phyloP scores from a whole-genome alignment of 805 yeast genomes.

The Wickerhamiella australiensis region DNA sequence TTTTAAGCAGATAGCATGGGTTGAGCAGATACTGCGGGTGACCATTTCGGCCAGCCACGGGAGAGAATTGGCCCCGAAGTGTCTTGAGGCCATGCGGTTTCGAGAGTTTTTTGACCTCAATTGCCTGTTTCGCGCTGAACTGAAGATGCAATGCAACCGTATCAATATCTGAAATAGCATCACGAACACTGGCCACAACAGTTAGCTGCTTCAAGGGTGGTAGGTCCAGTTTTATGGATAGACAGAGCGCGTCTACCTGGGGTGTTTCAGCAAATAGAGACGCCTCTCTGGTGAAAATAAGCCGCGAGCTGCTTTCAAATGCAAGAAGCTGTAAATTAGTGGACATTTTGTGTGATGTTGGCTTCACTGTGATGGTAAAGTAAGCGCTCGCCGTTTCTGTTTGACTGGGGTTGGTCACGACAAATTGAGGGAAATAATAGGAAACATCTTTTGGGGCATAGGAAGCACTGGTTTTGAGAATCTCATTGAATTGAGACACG shows the following conservation, averaged over 20 bases:
- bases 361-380: not conserved
- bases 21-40: not conserved
- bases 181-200: not conserved
- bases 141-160: conserved; percentile 1
- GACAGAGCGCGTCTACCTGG: conserved; percentile 5
- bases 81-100: not conserved
- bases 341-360: not conserved
- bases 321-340: not conserved
- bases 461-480: not conserved
- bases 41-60: conserved; percentile 1
- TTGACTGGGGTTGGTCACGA: not conserved
- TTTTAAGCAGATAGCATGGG: not conserved
- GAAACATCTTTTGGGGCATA: not conserved
- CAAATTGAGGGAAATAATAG: conserved; percentile 1
- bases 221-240: not conserved
- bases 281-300: not conserved
- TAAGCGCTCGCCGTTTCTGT: not conserved
- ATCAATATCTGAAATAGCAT: not conserved
- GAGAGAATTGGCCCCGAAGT: not conserved
- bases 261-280: conserved; percentile 3
- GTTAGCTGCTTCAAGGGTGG: not conserved
- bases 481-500: not conserved
- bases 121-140: not conserved
- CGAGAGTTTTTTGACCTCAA: not conserved
- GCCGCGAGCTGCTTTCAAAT: not conserved